A percentile compares a stretch with the other conserved stretches of the same genome.
These are phyloP conservation scores for Tanacetum coccineum DNA, from an alignment of 129 eudicot species.

Conservation along the genomic window DNA sequence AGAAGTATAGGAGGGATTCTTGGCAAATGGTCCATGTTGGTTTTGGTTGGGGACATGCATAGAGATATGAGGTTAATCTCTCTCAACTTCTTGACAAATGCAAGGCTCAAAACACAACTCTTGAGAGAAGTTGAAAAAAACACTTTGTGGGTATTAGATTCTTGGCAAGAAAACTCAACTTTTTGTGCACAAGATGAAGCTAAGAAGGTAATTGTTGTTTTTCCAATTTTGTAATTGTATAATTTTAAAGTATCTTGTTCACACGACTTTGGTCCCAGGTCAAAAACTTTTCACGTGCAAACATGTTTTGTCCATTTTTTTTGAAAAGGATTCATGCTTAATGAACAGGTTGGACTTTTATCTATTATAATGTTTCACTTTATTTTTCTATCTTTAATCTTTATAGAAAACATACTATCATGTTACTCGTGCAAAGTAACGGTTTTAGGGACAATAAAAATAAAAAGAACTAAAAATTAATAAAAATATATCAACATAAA, in stretches of 20 bases:
- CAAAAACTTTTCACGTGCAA: not conserved
- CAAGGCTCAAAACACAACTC: conserved; percentile 72
- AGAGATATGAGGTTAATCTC: conserved; percentile 94
- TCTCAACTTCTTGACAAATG: conserved; percentile 86
- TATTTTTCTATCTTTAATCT: too few relatives aligned
- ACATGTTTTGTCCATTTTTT: not conserved
- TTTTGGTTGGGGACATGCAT: conserved; percentile 94
- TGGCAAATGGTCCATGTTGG: conserved; percentile 98
- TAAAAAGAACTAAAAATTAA: too few relatives aligned
- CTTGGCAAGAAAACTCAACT: conserved; percentile 60
- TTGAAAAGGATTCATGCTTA: not conserved
- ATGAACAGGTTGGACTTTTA: not conserved
- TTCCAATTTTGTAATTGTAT: not conserved
- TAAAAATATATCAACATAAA: too few relatives aligned
- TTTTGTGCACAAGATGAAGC: conserved; percentile 96
- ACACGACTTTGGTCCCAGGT: too few relatives aligned
- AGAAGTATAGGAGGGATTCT: conserved; percentile 94
- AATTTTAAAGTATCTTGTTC: not conserved
- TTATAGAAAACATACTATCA: too few relatives aligned
- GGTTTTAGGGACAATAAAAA: too few relatives aligned
- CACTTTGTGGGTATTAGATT: conserved; percentile 63
- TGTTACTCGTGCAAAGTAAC: too few relatives aligned
- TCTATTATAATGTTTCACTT: too few relatives aligned
- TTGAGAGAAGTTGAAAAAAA: conserved; percentile 73
- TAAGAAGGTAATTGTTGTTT: conserved; percentile 50